Evolutionary conservation across 345 rosid species (phyloP).

Genomic region (Carallia pectinifolia): DNA sequence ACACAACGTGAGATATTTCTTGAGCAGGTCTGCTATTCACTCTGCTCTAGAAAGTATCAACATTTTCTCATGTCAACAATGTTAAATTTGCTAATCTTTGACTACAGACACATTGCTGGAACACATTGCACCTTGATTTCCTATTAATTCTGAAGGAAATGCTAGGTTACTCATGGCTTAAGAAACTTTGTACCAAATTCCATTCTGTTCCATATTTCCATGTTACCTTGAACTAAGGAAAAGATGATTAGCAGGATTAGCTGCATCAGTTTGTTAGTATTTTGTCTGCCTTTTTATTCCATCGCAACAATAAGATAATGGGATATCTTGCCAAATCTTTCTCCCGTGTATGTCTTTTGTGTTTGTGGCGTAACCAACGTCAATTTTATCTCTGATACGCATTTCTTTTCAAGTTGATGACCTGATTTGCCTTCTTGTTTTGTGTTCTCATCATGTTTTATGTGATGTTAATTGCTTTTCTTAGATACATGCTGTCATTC

Average conservation of each 20-base stretch:
- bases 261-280: no score
- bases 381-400: no score
- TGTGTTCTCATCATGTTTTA: neutral
- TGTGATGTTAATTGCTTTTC: conserved; percentile 15
- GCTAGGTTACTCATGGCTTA: neutral
- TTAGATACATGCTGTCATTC: conserved; percentile 78
- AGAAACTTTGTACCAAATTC: no score
- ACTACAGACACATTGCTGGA: neutral
- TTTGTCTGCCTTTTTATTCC: no score
- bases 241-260: no score
- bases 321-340: no score
- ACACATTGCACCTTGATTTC: neutral
- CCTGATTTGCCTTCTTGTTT: neutral
- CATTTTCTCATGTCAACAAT: neutral
- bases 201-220: no score
- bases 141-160: neutral
- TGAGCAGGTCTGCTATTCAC: conserved; percentile 64
- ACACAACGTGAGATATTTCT: conserved; percentile 69
- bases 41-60: neutral
- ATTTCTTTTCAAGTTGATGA: no score
- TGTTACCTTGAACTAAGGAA: no score
- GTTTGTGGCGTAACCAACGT: no score
- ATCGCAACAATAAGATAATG: no score
- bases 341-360: no score
- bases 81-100: neutral